Percentiles rank a stretch among this genome's conserved stretches.
These are phyloP conservation scores for Ceratobasidium sp. DNA, from an alignment of 1,284 basidiomycete genomes.

Conservation along the genomic window DNA sequence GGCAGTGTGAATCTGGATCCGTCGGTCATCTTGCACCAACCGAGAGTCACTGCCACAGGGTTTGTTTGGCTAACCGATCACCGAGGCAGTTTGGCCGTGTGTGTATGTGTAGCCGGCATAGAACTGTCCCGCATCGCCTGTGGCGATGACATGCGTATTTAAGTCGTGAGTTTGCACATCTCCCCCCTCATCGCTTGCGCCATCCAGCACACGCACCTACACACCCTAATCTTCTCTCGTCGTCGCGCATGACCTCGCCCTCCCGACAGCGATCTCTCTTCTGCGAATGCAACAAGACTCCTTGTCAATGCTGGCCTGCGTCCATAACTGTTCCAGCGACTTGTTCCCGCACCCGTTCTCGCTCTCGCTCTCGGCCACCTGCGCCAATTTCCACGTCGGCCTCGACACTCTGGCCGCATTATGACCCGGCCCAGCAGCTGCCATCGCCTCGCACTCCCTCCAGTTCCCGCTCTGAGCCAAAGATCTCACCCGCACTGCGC, in stretches of 20 bases:
- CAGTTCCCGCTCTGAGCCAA: not conserved
- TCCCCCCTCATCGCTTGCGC: not conserved
- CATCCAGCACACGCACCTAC: not conserved
- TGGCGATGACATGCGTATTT: slow-evolving; percentile 5
- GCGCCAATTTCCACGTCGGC: not conserved
- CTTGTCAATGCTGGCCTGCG: slow-evolving; percentile 15
- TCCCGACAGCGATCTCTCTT: slow-evolving; percentile 17
- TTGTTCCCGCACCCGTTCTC: slow-evolving; percentile 7
- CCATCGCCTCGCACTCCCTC: slow-evolving; percentile 32
- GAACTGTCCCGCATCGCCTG: not conserved
- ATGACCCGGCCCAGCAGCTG: slow-evolving; percentile 13
- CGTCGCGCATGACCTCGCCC: slow-evolving; percentile 19
- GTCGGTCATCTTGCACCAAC: no score
- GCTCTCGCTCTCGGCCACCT: slow-evolving; percentile 1
- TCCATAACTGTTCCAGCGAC: not conserved
- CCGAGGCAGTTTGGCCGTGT: slow-evolving; percentile 17
- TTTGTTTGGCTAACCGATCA: not conserved
- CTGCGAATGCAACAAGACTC: slow-evolving; percentile 25
- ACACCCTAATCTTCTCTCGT: slow-evolving; percentile 1
- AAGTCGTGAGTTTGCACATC: not conserved
- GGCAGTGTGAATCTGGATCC: not conserved
- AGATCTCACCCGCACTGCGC: not conserved
- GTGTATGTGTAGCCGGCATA: not conserved
- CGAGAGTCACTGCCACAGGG: no score
- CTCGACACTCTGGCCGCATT: slow-evolving; percentile 8